Percentiles rank a stretch among this genome's conserved stretches.
Evolutionary conservation across 2,329 filamentous ascomycete genomes (phyloP).

Genomic region (Phoma herbarum): DNA sequence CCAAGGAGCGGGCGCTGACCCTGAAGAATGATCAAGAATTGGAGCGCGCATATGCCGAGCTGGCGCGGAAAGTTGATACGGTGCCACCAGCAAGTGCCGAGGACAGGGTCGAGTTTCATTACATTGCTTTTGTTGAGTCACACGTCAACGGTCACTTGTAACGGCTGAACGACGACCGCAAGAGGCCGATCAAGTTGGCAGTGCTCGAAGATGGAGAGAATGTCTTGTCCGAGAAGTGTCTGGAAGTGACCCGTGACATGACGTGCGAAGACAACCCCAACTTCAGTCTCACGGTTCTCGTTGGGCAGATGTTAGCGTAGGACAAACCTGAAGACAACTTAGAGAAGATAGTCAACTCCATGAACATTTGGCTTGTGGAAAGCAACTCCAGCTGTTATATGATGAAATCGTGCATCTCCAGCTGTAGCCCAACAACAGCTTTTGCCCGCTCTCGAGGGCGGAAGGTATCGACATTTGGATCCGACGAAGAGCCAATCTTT

Average conservation of each 20-base stretch:
- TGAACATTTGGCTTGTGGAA: too few species aligned
- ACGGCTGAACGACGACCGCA: constrained; percentile 45
- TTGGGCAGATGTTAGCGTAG: too few species aligned
- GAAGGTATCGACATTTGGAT: too few species aligned
- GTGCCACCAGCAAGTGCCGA: constrained; percentile 37
- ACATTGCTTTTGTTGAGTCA: constrained; percentile 42
- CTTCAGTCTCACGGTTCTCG: constrained; percentile 46
- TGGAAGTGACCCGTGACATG: constrained; percentile 35
- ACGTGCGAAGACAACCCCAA: constrained; percentile 32
- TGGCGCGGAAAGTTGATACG: constrained; percentile 40
- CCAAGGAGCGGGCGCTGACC: constrained; percentile 22
- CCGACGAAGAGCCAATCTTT: too few species aligned
- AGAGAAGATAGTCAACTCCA: too few species aligned
- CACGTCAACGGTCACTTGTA: constrained; percentile 36
- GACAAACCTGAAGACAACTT: too few species aligned
- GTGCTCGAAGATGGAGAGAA: constrained; percentile 30
- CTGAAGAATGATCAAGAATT: constrained; percentile 36
- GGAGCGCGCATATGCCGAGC: constrained; percentile 34
- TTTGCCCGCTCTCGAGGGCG: too few species aligned
- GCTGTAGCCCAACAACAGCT: too few species aligned
- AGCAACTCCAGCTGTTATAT: too few species aligned
- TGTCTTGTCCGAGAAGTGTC: constrained; percentile 31
- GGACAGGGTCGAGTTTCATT: constrained; percentile 49
- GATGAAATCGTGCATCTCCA: too few species aligned
- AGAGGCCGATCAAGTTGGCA: constrained; percentile 44